phyloP scores from a whole-genome alignment of 2,329 filamentous ascomycete genomes.

The Rhynchosporium agropyri region DNA sequence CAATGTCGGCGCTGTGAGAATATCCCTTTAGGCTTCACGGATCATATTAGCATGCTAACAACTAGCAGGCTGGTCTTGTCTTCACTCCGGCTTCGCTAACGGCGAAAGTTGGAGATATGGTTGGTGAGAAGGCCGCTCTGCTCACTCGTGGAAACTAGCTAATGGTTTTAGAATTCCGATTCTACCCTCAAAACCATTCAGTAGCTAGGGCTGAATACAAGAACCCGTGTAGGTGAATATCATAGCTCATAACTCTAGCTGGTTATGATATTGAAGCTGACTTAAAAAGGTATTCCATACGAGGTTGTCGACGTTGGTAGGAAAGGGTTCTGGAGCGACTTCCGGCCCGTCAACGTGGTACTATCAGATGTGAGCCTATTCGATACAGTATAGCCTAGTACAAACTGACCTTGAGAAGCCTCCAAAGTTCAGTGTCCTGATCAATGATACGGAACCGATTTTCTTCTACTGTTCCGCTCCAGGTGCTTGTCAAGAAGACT shows the following conservation, averaged over 20 bases:
- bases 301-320: conserved; percentile 53
- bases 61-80: conserved; percentile 21
- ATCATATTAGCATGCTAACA: not conserved
- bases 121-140: conserved; percentile 25
- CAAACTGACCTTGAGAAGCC: conserved; percentile 28
- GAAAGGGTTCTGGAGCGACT: conserved; percentile 57
- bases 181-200: conserved; percentile 65
- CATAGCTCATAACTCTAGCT: no score
- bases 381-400: not conserved
- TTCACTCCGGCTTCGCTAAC: conserved; percentile 32
- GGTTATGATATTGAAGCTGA: no score
- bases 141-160: conserved; percentile 1
- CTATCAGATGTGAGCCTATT: conserved; percentile 45
- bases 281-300: conserved; percentile 52
- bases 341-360: conserved; percentile 49
- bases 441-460: conserved; percentile 65
- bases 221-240: conserved; percentile 51
- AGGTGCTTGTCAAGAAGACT: conserved; percentile 61
- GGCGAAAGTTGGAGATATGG: conserved; percentile 34
- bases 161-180: conserved; percentile 51
- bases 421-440: conserved; percentile 48
- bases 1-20: conserved; percentile 26
- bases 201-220: conserved; percentile 60
- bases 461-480: conserved; percentile 73
- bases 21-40: not conserved